Evolutionary conservation across 768 basidiomycete species (phyloP), one percentile per base, ranked within the genome.

Genomic region (Leccinum boreale): DNA sequence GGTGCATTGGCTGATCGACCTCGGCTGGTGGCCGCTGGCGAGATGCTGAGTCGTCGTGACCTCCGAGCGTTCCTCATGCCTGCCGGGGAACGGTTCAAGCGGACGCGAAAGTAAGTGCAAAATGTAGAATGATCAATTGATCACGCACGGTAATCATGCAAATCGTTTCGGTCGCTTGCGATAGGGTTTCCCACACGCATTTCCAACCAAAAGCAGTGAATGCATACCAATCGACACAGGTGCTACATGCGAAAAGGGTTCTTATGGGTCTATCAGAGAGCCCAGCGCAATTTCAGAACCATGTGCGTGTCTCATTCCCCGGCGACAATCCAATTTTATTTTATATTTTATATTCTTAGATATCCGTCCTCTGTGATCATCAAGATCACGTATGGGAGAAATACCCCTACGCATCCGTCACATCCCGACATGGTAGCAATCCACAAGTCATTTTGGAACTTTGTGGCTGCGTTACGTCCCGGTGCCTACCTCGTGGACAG

Each of bases 51-150:
- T 1, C 79, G 83, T 6, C 82, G 81, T 0, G 3, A 5, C 35
- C 80, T 84, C 78, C 66, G 82, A 28, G 69, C 80, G 17, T 50
- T 84, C 23, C 69, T 81, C n/a, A 80, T 78, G 5, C 75, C 76
- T 0, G 75, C 75, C 1, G 81, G 83, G 0, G 81, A 81, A n/a
- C 69, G 79, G 33, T 78, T 84, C 56, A 81, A 79, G 70, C 80
- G 78, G 65, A 79, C 83, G 75, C 75, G 82, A 47, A 77, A 77
- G 82, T 81, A 56, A 35, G 47, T 10, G 19, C 75, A 15, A 1
- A 8, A 23, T 10, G 10, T 19, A n/a, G 14, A 5, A 11, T 39
- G 33, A 23, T 17, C 15, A 8, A 23, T 12, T 31, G 31, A 31
- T 31, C 11, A 12, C 31, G 31, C 31, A 31, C 31, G 11, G 31